phyloP scores from a whole-genome alignment of 2,329 filamentous ascomycete genomes.

The Sclerotinia spermophila region DNA sequence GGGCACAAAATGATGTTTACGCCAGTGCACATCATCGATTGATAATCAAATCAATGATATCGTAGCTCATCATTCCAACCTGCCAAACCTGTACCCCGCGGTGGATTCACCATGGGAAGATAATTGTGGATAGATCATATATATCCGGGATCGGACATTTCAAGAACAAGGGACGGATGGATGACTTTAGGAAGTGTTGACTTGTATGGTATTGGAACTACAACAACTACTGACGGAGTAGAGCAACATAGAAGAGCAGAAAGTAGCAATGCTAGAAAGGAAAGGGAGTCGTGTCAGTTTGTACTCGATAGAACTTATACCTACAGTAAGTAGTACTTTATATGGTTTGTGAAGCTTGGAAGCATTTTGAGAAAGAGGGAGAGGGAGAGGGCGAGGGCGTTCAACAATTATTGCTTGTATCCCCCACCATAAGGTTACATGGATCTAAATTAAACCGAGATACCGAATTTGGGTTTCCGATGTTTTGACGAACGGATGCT shows the following conservation, averaged over 20 bases:
- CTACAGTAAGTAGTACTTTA: no score
- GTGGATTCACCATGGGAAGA: not conserved
- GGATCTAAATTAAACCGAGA: not conserved
- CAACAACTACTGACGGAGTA: not conserved
- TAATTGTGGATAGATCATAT: constrained; percentile 7
- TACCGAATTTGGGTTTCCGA: not conserved
- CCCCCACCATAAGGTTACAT: not conserved
- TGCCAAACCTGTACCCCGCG: constrained; percentile 10
- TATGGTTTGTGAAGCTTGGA: not conserved
- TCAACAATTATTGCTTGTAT: not conserved
- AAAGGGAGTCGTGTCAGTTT: not conserved
- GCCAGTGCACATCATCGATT: constrained; percentile 5
- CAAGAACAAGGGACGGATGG: not conserved
- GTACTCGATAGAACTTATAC: not conserved
- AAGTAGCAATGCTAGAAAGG: not conserved
- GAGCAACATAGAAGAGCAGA: not conserved
- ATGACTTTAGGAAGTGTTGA: not conserved
- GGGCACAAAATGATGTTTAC: not conserved
- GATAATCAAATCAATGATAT: constrained; percentile 8
- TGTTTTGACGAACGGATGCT: not conserved
- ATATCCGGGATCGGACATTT: constrained; percentile 1
- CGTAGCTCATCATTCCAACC: constrained; percentile 4
- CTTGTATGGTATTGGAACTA: not conserved
- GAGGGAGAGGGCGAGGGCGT: no score
- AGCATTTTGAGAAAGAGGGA: not conserved